Evolutionary conservation across 495 filamentous ascomycete species (phyloP).

Genomic region (Neurospora cerealis): DNA sequence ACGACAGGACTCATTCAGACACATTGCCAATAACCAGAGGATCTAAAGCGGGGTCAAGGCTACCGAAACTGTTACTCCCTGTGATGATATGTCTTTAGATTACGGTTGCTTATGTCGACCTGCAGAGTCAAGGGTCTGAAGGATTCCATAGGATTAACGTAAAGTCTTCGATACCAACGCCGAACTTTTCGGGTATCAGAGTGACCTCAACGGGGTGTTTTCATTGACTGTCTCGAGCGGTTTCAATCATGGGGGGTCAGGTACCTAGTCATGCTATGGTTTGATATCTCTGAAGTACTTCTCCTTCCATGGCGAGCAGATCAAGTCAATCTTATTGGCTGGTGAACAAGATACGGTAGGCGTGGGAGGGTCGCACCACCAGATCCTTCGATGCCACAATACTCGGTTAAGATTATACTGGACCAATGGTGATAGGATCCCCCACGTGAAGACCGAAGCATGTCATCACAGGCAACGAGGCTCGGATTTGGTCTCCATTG

Average conservation of each 20-base stretch:
- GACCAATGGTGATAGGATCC: neutral
- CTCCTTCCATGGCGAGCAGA: neutral
- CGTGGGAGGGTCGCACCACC: neutral
- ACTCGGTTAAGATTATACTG: neutral
- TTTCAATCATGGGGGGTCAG: neutral
- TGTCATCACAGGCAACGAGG: neutral
- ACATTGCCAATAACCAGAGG: neutral
- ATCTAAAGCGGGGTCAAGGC: neutral
- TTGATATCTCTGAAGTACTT: neutral
- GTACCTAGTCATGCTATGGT: neutral
- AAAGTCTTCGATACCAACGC: neutral
- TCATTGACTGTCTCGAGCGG: neutral
- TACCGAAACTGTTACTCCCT: neutral
- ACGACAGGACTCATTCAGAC: neutral
- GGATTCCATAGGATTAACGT: neutral
- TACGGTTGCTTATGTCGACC: neutral
- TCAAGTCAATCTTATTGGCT: neutral
- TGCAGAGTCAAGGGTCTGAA: neutral
- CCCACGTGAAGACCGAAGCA: neutral
- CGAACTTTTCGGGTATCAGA: neutral
- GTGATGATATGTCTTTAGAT: neutral
- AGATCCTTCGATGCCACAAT: neutral
- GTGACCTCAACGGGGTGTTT: neutral
- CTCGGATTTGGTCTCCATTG: neutral
- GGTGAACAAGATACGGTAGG: neutral